A percentile compares a stretch with the other conserved stretches of the same genome.
Conservation (phyloP, 768 basidiomycete genomes). For the Rhizopogon vesiculosus region DNA sequence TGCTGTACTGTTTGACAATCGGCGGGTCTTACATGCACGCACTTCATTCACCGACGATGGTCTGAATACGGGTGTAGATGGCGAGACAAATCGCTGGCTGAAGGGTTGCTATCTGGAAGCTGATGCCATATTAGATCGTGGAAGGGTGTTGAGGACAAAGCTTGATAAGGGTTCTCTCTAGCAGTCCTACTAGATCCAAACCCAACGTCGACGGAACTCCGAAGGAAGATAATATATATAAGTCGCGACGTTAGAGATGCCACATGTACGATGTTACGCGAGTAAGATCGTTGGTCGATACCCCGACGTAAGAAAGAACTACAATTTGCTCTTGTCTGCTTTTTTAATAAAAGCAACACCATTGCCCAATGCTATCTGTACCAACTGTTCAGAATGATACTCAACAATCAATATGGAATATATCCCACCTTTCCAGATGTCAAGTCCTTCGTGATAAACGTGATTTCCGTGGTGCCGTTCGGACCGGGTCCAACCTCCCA, state of each 20-base stretch:
- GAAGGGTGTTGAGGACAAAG: slow-evolving; percentile 42
- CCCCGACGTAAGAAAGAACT: too few relatives aligned
- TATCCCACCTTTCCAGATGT: slow-evolving; percentile 50
- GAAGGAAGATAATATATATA: too few relatives aligned
- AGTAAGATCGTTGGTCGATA: too few relatives aligned
- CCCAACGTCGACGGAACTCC: not conserved
- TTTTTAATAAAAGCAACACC: slow-evolving; percentile 58
- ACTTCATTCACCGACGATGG: slow-evolving; percentile 59
- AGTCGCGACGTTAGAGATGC: too few relatives aligned
- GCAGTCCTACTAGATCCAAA: not conserved
- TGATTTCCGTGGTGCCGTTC: slow-evolving; percentile 51
- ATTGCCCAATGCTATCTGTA: slow-evolving; percentile 48
- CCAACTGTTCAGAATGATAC: not conserved
- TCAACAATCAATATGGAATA: not conserved
- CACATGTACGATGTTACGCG: too few relatives aligned
- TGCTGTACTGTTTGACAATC: slow-evolving; percentile 88
- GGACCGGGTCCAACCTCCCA: slow-evolving; percentile 75
- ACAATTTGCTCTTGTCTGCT: too few relatives aligned
- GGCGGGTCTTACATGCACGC: slow-evolving; percentile 83
- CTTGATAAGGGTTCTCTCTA: slow-evolving; percentile 1
- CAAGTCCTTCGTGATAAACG: slow-evolving; percentile 59
- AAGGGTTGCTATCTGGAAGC: slow-evolving; percentile 84
- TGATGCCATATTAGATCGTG: slow-evolving; percentile 58
- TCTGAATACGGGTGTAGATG: slow-evolving; percentile 26
- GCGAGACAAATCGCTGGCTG: slow-evolving; percentile 72